These are phyloP conservation scores for Leccinum arenicola DNA, from an alignment of 768 basidiomycete genomes.

Conservation along the genomic window DNA sequence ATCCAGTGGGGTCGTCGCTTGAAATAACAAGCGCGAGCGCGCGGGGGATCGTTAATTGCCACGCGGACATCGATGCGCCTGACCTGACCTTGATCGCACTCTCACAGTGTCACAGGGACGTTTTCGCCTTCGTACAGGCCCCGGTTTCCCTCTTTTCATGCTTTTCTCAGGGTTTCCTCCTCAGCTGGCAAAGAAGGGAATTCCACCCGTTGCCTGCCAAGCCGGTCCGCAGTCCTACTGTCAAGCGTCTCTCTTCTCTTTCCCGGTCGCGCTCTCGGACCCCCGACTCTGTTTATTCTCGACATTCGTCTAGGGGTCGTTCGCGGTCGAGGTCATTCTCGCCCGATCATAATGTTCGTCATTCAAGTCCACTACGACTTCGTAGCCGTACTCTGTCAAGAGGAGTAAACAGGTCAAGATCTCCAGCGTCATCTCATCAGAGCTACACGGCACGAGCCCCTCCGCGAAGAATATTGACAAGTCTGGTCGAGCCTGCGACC, in stretches of 20 bases:
- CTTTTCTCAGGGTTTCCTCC: slow-evolving; percentile 11
- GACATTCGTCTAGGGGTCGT: slow-evolving; percentile 60
- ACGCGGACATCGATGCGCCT: too few relatives aligned
- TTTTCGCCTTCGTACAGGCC: too few relatives aligned
- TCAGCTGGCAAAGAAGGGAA: slow-evolving; percentile 69
- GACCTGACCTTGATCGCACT: too few relatives aligned
- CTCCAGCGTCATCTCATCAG: slow-evolving; percentile 44
- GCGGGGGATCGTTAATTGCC: too few relatives aligned
- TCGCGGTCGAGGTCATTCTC: slow-evolving; percentile 62
- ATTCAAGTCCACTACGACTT: slow-evolving; percentile 45
- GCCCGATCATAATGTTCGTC: slow-evolving; percentile 54
- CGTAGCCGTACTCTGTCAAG: slow-evolving; percentile 51
- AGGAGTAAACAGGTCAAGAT: slow-evolving; percentile 36
- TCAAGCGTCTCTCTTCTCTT: slow-evolving; percentile 43
- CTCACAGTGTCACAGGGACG: too few relatives aligned
- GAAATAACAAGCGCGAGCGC: too few relatives aligned
- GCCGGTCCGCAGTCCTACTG: slow-evolving; percentile 28
- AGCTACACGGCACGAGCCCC: slow-evolving; percentile 35
- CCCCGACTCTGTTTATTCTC: slow-evolving; percentile 64
- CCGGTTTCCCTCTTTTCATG: slow-evolving; percentile 6
- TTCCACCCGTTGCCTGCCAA: slow-evolving; percentile 40
- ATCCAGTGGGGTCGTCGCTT: too few relatives aligned
- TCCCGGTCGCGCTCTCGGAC: slow-evolving; percentile 53
- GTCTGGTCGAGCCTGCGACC: too few relatives aligned
- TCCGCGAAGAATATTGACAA: slow-evolving; percentile 27